Evolutionary conservation across 1,284 basidiomycete genomes (phyloP).

Genomic region (Ceratobasidium papillatum): DNA sequence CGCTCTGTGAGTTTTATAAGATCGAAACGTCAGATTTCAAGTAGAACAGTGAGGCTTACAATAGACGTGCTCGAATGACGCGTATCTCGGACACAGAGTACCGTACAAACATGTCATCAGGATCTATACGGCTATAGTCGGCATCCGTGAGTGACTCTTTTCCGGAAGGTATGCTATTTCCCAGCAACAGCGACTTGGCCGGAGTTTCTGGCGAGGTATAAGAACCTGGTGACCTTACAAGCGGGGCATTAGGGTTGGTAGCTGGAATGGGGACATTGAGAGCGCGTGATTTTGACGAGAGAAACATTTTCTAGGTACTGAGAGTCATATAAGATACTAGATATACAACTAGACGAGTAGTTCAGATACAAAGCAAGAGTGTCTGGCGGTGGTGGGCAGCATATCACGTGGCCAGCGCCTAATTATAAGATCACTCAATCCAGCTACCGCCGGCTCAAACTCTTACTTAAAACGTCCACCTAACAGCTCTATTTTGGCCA

Average conservation of each 20-base stretch:
- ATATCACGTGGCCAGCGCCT: conserved; percentile 3
- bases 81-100: conserved; percentile 80
- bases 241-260: neutral
- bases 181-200: conserved; percentile 17
- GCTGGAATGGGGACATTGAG: conserved; percentile 15
- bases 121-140: conserved; percentile 59
- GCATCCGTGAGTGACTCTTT: conserved; percentile 41
- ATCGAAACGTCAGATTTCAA: neutral
- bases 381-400: neutral
- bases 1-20: conserved; percentile 57
- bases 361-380: conserved; percentile 5
- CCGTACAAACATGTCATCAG: conserved; percentile 82
- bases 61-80: conserved; percentile 72
- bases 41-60: conserved; percentile 58
- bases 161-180: conserved; percentile 11
- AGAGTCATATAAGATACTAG: neutral
- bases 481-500: neutral
- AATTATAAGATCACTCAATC: neutral
- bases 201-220: conserved; percentile 36
- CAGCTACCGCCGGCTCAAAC: neutral
- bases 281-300: conserved; percentile 22
- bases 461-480: too few relatives aligned
- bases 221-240: conserved; percentile 37
- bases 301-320: conserved; percentile 15
- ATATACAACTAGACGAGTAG: conserved; percentile 2